Evolutionary conservation across 116 monocot species (phyloP).

Genomic region (Dioscorea cayenensis): DNA sequence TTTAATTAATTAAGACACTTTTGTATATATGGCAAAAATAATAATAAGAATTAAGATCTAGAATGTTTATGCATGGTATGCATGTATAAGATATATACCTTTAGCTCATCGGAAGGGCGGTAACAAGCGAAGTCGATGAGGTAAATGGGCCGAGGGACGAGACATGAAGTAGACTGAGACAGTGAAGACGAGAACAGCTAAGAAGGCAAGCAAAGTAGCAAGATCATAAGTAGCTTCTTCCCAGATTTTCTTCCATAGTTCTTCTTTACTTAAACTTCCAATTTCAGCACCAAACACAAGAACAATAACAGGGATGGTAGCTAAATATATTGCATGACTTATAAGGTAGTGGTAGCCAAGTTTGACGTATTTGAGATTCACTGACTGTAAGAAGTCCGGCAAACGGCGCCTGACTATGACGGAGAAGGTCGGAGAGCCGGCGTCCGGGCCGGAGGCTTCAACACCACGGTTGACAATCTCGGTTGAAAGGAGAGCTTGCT

Average conservation of each 20-base stretch:
- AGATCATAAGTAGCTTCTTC: conserved; percentile 75
- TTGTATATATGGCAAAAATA: background rate
- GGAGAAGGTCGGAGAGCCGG: conserved; percentile 77
- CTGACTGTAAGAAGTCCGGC: conserved; percentile 89
- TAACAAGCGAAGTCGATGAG: conserved; percentile 76
- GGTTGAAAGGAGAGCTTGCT: conserved; percentile 57
- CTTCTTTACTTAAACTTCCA: conserved; percentile 65
- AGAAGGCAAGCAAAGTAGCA: conserved; percentile 58
- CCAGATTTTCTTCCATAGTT: conserved; percentile 77
- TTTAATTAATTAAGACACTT: too few species aligned
- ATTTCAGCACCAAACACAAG: conserved; percentile 79
- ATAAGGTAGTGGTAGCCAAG: conserved; percentile 91
- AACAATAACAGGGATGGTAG: conserved; percentile 63
- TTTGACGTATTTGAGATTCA: conserved; percentile 93
- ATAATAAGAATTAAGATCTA: too few species aligned
- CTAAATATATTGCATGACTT: conserved; percentile 69
- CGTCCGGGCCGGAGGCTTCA: conserved; percentile 57
- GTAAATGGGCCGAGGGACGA: conserved; percentile 68
- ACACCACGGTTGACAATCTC: conserved; percentile 89
- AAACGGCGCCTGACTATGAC: conserved; percentile 73
- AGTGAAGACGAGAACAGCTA: conserved; percentile 76
- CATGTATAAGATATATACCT: conserved; percentile 24
- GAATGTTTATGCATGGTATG: background rate
- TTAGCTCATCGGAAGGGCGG: conserved; percentile 53
- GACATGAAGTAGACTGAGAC: conserved; percentile 79